These are phyloP conservation scores for Cymbidium sinense DNA, from an alignment of 106 monocot species.

Conservation along the genomic window DNA sequence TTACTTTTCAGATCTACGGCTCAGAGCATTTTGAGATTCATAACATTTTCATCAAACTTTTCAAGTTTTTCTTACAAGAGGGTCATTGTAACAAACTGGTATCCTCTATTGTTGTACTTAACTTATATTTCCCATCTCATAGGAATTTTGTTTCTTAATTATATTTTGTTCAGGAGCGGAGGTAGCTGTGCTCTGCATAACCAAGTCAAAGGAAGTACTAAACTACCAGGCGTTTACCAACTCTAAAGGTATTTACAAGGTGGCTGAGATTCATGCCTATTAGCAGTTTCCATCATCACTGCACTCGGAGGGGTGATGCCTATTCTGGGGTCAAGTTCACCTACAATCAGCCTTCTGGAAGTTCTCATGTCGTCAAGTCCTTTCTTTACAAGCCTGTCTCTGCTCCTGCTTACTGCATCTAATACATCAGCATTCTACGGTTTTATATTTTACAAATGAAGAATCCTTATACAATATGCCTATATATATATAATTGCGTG, in stretches of 20 bases:
- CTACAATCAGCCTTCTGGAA: conserved; percentile 42
- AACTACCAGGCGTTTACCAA: conserved; percentile 92
- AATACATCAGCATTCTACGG: not conserved
- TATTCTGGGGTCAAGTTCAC: conserved; percentile 47
- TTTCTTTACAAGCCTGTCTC: conserved; percentile 45
- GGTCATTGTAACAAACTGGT: too few relatives aligned
- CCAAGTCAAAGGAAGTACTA: conserved; percentile 75
- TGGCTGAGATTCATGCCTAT: conserved; percentile 71
- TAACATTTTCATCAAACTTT: too few relatives aligned
- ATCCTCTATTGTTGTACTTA: not conserved
- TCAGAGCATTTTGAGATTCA: too few relatives aligned
- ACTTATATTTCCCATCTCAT: not conserved
- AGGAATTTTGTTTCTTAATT: not conserved
- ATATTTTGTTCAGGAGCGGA: conserved; percentile 50
- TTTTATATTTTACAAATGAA: too few relatives aligned
- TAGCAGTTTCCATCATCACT: conserved; percentile 40
- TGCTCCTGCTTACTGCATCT: conserved; percentile 36
- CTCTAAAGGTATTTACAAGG: conserved; percentile 52
- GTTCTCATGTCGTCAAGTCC: conserved; percentile 29
- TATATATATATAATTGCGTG: too few relatives aligned
- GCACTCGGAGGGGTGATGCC: conserved; percentile 36
- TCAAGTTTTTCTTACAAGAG: too few relatives aligned
- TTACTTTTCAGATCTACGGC: too few relatives aligned
- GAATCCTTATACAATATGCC: too few relatives aligned
- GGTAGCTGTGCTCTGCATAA: conserved; percentile 89